A percentile compares a stretch with the other conserved stretches of the same genome.
phyloP scores from a whole-genome alignment of 176 grass and related monocot species.

The Oryza australiensis region DNA sequence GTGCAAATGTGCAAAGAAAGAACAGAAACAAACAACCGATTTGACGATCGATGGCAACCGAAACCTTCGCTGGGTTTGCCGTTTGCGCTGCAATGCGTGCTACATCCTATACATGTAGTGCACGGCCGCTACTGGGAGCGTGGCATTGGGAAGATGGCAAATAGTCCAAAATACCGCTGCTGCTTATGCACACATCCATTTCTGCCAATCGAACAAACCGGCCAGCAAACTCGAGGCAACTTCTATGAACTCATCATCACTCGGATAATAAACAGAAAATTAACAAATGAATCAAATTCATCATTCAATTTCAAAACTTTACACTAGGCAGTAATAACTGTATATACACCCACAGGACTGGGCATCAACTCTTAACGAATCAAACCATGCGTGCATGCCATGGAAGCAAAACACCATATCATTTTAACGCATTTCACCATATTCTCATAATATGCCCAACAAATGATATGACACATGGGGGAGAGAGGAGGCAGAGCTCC shows the following conservation, averaged over 20 bases:
- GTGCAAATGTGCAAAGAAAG: no score
- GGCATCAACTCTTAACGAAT: neutral
- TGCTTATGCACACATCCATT: neutral
- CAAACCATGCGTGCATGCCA: neutral
- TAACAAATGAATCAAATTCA: neutral
- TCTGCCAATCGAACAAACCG: neutral
- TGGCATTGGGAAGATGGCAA: no score
- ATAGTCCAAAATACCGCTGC: no score
- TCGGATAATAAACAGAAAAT: neutral
- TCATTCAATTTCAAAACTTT: neutral
- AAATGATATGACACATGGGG: constrained; percentile 35
- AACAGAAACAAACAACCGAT: no score
- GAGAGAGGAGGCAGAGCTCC: constrained; percentile 11
- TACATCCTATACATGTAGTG: no score
- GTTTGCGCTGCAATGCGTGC: no score
- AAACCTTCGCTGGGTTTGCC: no score
- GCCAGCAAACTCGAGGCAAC: neutral
- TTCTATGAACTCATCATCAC: neutral
- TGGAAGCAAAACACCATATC: neutral
- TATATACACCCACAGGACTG: neutral
- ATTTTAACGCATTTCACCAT: constrained; percentile 39
- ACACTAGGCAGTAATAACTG: neutral
- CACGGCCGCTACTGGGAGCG: no score
- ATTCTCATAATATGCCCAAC: constrained; percentile 44
- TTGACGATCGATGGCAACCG: no score